Conservation (phyloP, 805 yeast genomes). For the Barnettozyma populi region DNA sequence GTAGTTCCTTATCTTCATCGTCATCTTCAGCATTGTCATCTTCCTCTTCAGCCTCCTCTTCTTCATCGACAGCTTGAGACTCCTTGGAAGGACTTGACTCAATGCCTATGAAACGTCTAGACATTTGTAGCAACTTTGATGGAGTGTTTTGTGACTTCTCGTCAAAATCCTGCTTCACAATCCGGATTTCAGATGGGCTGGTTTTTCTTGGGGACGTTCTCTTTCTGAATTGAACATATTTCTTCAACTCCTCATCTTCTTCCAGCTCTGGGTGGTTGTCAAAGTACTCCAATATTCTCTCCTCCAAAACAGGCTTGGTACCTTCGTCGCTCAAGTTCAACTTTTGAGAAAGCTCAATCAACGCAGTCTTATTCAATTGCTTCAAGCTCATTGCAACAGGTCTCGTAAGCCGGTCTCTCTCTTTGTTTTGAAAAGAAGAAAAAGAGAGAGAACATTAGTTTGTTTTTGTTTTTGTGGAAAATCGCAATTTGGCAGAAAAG, state of each 20-base stretch:
- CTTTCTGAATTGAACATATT: constrained; percentile 23
- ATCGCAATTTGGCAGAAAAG: background rate
- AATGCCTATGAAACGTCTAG: constrained; percentile 17
- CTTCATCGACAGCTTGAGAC: constrained; percentile 1
- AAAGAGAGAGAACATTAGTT: background rate
- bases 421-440: background rate
- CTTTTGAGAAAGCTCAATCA: constrained; percentile 31
- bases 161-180: constrained; percentile 9
- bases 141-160: constrained; percentile 19
- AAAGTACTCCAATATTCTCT: constrained; percentile 24
- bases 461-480: constrained; percentile 6
- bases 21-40: constrained; percentile 11
- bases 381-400: constrained; percentile 26
- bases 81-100: constrained; percentile 21
- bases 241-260: constrained; percentile 18
- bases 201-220: constrained; percentile 25
- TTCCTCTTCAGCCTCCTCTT: constrained; percentile 9
- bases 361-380: constrained; percentile 32
- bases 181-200: constrained; percentile 5
- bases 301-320: constrained; percentile 27
- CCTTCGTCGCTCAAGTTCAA: constrained; percentile 30
- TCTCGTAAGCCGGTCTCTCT: background rate
- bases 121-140: constrained; percentile 15
- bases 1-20: constrained; percentile 11
- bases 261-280: constrained; percentile 29